phyloP scores from a whole-genome alignment of 2,329 filamentous ascomycete genomes.

The Alternaria sp. region DNA sequence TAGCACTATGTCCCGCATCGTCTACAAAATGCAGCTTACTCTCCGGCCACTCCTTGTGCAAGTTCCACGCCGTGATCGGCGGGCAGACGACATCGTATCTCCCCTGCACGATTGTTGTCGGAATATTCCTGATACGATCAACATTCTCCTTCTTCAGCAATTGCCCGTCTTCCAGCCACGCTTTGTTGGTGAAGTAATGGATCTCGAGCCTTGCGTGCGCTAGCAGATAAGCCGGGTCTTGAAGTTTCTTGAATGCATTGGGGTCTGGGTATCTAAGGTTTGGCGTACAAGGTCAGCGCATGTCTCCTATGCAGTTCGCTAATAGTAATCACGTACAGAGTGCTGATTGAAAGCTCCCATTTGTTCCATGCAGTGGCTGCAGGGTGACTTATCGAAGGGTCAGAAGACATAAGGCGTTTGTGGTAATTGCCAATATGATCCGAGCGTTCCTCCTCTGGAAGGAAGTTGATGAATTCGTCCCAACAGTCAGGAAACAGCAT shows the following conservation, averaged over 20 bases:
- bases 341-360: constrained; percentile 47
- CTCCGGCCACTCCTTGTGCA: constrained; percentile 52
- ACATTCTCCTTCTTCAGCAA: constrained; percentile 47
- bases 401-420: constrained; percentile 50
- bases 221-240: constrained; percentile 42
- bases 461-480: constrained; percentile 47
- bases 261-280: constrained; percentile 40
- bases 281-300: constrained; percentile 13
- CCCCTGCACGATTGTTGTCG: constrained; percentile 55
- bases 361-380: constrained; percentile 50
- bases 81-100: constrained; percentile 59
- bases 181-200: constrained; percentile 55
- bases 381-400: constrained; percentile 36
- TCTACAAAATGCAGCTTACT: constrained; percentile 44
- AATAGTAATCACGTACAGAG: constrained; percentile 17
- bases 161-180: constrained; percentile 55
- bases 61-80: constrained; percentile 53
- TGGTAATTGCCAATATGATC: constrained; percentile 53
- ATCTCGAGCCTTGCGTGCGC: constrained; percentile 54
- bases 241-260: constrained; percentile 23
- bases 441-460: constrained; percentile 50
- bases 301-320: constrained; percentile 16
- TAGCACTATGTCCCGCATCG: constrained; percentile 48
- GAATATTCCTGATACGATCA: constrained; percentile 49
- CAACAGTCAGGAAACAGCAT: constrained; percentile 53